A percentile compares a stretch with the other conserved stretches of the same genome.
phyloP scores from a whole-genome alignment of 805 yeast genomes.

The Lachancea thermotolerans region DNA sequence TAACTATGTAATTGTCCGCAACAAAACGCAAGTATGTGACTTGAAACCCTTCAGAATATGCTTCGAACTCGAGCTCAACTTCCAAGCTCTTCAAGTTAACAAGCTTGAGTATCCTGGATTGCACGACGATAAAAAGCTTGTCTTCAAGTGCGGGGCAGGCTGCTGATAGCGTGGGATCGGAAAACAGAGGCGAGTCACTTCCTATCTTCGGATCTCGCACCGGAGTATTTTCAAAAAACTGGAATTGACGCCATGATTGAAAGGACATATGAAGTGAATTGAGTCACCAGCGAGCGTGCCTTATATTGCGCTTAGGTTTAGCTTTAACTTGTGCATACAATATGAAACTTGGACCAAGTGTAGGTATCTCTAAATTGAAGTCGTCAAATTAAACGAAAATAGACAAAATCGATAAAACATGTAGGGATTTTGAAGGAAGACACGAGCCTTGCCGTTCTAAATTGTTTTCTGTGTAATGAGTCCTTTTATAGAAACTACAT shows the following conservation, averaged over 20 bases:
- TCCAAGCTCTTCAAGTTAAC: slow-evolving; percentile 43
- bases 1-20: slow-evolving; percentile 46
- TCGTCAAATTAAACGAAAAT: no score
- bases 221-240: slow-evolving; percentile 77
- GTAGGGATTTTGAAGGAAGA: no score
- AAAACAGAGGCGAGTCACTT: slow-evolving; percentile 57
- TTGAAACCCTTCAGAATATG: slow-evolving; percentile 59
- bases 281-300: no score
- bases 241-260: slow-evolving; percentile 68
- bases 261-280: slow-evolving; percentile 17
- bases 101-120: slow-evolving; percentile 47
- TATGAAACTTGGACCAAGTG: background rate
- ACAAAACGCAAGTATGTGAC: slow-evolving; percentile 52
- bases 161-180: slow-evolving; percentile 68
- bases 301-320: no score
- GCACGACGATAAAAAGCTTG: slow-evolving; percentile 53
- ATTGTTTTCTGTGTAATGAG: no score
- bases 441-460: no score
- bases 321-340: no score
- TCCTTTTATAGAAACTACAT: slow-evolving; percentile 4
- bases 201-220: slow-evolving; percentile 75
- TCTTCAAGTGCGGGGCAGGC: slow-evolving; percentile 47
- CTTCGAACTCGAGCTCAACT: slow-evolving; percentile 45
- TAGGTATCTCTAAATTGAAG: background rate
- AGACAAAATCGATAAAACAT: no score